Evolutionary conservation across 1,139 yeast genomes (phyloP), one percentile per base, ranked within the genome.

Genomic region (Magnusiomyces paraingens): DNA sequence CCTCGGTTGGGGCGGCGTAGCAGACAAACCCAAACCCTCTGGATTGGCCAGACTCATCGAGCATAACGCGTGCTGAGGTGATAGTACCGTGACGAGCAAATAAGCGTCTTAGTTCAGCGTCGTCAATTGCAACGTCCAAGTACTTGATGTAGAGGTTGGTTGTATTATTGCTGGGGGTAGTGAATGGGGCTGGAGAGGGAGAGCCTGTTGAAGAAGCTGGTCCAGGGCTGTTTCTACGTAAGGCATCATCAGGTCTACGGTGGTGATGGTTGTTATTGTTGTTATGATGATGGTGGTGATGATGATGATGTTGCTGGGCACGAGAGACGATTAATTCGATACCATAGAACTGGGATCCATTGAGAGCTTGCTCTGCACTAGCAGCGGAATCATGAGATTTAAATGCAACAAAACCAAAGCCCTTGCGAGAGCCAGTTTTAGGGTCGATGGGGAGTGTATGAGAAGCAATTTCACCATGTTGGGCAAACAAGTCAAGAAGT

Each of bases 21-120:
- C 96, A 88, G 65, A 90, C 97, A 73, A 90, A 90, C 68, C 97
- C 98, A 71, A 87, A 90, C 62, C 96, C 96, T 76, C 86, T 85
- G 53, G 96, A 88, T 71, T 82, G 83, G 62, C 95, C 96, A 57
- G 81, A 72, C 62, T 87, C 95, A 68, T 87, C 94, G 66, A 83
- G 82, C 95, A 90, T 89, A 63, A 90, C 91, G 73, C 86, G 86
- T 61, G 90, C 95, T 60, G 95, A 86, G 59, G 95, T 85, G 72
- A 90, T 88, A 64, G 83, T 73, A 71, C 98, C 98, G 70, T 82
- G 89, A 62, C 89, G 85, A 66, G 84, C 77, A 72, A 90, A 90
- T 75, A 86, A 93, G 71, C 84, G 86, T 70, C 78, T 81, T 68
- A 90, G 81, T 67, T 77, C 80, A 71, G 83, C 94, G 66, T 93